A percentile compares a stretch with the other conserved stretches of the same genome.
phyloP scores from a whole-genome alignment of 2,329 filamentous ascomycete species.

The Nemania sp. region DNA sequence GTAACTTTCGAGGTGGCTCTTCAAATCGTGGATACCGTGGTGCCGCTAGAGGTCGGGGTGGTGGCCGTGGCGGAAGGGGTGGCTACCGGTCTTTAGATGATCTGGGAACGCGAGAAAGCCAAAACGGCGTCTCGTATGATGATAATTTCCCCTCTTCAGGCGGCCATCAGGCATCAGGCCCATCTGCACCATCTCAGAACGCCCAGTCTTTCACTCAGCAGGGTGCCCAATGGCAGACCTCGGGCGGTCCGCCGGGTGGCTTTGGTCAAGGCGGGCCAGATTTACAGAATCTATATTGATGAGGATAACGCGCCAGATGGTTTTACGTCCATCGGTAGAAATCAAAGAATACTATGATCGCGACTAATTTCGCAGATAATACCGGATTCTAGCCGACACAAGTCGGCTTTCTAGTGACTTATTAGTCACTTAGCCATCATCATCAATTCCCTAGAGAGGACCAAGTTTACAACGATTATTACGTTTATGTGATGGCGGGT shows the following conservation, averaged over 20 bases:
- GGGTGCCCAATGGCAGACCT: slow-evolving; percentile 30
- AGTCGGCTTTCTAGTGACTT: background rate
- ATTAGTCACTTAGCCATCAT: no score
- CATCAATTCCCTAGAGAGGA: no score
- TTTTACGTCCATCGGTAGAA: no score
- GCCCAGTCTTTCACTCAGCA: slow-evolving; percentile 30
- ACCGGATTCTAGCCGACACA: background rate
- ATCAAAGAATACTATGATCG: no score
- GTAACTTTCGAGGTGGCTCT: slow-evolving; percentile 39
- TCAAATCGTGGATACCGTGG: slow-evolving; percentile 44
- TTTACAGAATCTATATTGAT: slow-evolving; percentile 47
- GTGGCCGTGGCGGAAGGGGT: slow-evolving; percentile 48
- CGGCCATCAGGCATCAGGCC: slow-evolving; percentile 23
- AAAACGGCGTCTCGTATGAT: slow-evolving; percentile 54
- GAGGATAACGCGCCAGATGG: no score
- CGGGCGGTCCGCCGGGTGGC: slow-evolving; percentile 28
- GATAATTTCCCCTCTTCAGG: slow-evolving; percentile 43
- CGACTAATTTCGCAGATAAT: background rate
- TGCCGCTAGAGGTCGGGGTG: slow-evolving; percentile 26
- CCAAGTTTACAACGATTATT: background rate
- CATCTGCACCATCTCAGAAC: slow-evolving; percentile 22
- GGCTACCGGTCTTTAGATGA: slow-evolving; percentile 72
- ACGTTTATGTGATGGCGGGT: background rate
- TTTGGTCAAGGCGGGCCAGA: slow-evolving; percentile 36
- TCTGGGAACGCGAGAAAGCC: slow-evolving; percentile 53